Evolutionary conservation across 202 grass and related monocot genomes (phyloP), one percentile per base, ranked within the genome.

Genomic region (Elaeis oleifera): DNA sequence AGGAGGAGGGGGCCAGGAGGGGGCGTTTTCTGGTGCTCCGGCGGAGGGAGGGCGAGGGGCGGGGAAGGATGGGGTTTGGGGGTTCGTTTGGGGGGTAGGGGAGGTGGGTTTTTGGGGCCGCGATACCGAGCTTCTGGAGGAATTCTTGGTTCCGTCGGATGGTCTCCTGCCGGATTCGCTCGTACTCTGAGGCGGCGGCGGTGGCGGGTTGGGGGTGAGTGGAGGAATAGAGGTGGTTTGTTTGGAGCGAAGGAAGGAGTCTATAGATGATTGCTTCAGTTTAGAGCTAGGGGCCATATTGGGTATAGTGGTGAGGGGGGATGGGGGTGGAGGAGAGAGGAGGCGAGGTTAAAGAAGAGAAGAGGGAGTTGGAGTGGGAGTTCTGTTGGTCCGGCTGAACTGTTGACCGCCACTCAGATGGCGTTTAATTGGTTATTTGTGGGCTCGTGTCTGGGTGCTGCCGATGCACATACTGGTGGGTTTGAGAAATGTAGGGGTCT

Each of bases 131-230:
- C 23, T 66, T 53, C 0, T 14, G 63, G 23, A 66, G 63, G 14
- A 66, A 66, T 11, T 66, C 63, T 66, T 53, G 63, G 63, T 66
- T 66, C 49, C 63, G 63, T 50, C 63, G 23, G 21, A 66, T 66
- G 63, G 63, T 66, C 16, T 66, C 63, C 23, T 4, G 20, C 21
- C 63, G 63, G 24, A 66, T n/a, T 4, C 50, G 23, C 63, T 66
- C 63, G 63, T 66, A 66, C 14, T 52, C 63, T 3, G 60, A 62
- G n/a, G 60, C 60, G 2, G 18, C 17, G 18, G 31, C 2, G 18
- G 60, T 11, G 8, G 36, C 3, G 32, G 60, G 8, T 48, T 49
- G 4, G 2, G 53, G n/a, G n/a, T 18, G 21, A 13, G 21, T 56
- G 5, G 53, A 56, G 21, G 6, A 5, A 16, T 18, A 8, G 53